Conservation (phyloP, 2,329 filamentous ascomycete species). For the Cladorrhinum sp. region DNA sequence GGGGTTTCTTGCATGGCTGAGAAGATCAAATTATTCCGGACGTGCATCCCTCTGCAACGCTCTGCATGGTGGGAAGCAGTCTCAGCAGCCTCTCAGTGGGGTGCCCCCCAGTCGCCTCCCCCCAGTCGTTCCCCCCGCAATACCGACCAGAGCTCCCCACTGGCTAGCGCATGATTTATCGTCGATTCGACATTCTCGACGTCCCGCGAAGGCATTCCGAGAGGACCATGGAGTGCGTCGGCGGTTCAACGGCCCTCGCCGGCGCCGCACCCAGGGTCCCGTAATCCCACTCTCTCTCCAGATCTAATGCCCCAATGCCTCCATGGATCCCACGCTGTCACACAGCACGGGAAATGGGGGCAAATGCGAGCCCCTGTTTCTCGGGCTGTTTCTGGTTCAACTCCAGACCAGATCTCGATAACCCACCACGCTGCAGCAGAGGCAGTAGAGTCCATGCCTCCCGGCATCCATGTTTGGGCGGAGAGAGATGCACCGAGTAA, state of each 20-base stretch:
- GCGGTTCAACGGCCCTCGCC: conserved; percentile 19
- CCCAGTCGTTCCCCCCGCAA: conserved; percentile 4
- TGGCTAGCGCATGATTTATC: conserved; percentile 2
- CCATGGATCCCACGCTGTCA: background rate
- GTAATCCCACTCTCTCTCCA: background rate
- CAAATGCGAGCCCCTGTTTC: background rate
- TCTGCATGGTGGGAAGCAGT: background rate
- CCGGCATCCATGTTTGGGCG: no score
- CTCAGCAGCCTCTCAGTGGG: background rate
- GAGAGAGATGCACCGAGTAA: conserved; percentile 26
- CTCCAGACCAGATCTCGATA: background rate
- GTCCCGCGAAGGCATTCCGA: background rate
- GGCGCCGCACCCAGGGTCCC: conserved; percentile 8
- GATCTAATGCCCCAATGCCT: background rate
- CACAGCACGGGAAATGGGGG: background rate
- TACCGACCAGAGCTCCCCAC: conserved; percentile 11
- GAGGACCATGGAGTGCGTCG: no score
- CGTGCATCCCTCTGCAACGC: conserved; percentile 17
- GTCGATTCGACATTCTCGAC: background rate
- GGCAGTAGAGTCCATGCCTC: background rate
- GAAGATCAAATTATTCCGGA: conserved; percentile 25
- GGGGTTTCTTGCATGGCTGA: conserved; percentile 23
- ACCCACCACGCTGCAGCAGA: background rate
- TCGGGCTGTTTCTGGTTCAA: no score
- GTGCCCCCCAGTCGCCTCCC: background rate